These are phyloP conservation scores for Coemansia reversa DNA, from an alignment of 192 early-diverging fungal genomes.

Conservation along the genomic window DNA sequence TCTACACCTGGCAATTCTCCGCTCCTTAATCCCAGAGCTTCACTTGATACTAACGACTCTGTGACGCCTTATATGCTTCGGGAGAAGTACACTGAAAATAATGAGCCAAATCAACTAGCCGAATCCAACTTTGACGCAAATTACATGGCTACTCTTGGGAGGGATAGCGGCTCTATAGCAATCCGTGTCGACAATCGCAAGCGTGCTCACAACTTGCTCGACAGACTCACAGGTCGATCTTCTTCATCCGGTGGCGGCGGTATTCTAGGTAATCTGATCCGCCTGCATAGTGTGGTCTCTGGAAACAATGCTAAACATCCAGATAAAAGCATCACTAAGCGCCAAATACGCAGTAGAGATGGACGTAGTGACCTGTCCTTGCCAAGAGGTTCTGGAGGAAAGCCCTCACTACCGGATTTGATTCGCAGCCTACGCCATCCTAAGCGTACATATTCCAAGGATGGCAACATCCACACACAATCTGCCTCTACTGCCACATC, in stretches of 20 bases:
- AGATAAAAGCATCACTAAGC: neutral
- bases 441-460: neutral
- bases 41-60: neutral
- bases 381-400: neutral
- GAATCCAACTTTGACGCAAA: constrained; percentile 37
- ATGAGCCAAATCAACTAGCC: neutral
- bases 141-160: constrained; percentile 25
- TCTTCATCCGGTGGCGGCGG: constrained; percentile 10
- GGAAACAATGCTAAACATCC: neutral
- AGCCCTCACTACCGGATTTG: neutral
- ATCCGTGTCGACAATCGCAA: constrained; percentile 29
- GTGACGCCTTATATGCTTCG: neutral
- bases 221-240: constrained; percentile 14
- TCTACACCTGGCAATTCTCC: neutral
- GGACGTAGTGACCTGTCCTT: neutral
- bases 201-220: constrained; percentile 20
- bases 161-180: constrained; percentile 23
- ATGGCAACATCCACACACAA: neutral
- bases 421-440: neutral
- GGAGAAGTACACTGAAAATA: neutral
- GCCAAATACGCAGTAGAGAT: neutral
- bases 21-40: neutral
- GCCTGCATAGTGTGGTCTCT: constrained; percentile 17
- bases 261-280: constrained; percentile 27
- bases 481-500: neutral